Evolutionary conservation across 192 early-diverging fungal species (phyloP).

Genomic region (Backusella westeae): DNA sequence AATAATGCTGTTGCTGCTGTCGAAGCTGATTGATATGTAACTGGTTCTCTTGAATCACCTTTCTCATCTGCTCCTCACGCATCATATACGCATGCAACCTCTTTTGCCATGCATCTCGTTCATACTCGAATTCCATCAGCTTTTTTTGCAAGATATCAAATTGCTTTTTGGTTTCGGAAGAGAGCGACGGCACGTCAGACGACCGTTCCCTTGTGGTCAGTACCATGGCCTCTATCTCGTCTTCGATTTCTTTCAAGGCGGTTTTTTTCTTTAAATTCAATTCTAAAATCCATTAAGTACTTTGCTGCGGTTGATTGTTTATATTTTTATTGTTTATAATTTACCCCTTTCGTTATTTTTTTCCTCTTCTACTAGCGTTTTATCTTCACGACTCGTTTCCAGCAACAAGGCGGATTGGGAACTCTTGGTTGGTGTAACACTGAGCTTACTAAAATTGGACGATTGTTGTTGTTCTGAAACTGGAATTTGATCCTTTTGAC

Average conservation of each 20-base stretch:
- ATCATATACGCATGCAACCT: not conserved
- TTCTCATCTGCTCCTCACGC: slow-evolving; percentile 10
- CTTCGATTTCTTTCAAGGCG: not conserved
- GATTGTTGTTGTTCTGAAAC: slow-evolving; percentile 4
- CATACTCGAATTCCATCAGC: not conserved
- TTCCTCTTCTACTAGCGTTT: slow-evolving; percentile 12
- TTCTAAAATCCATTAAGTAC: not conserved
- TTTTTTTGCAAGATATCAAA: slow-evolving; percentile 6
- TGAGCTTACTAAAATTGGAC: not conserved
- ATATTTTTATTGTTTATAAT: not conserved
- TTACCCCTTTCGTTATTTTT: slow-evolving; percentile 2
- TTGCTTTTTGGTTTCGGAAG: not conserved
- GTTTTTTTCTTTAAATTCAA: not conserved
- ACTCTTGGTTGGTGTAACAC: not conserved
- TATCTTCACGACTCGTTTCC: slow-evolving; percentile 13
- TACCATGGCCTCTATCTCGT: not conserved
- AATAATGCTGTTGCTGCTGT: not conserved
- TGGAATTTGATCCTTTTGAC: not conserved
- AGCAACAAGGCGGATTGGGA: not conserved
- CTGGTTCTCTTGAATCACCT: slow-evolving; percentile 4
- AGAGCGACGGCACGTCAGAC: not conserved
- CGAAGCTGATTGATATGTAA: not conserved
- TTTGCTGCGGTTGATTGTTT: not conserved
- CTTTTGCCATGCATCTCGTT: slow-evolving; percentile 6
- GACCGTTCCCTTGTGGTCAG: not conserved